phyloP scores from a whole-genome alignment of 1,284 basidiomycete genomes.

The Melanopsichium pennsylvanicum region DNA sequence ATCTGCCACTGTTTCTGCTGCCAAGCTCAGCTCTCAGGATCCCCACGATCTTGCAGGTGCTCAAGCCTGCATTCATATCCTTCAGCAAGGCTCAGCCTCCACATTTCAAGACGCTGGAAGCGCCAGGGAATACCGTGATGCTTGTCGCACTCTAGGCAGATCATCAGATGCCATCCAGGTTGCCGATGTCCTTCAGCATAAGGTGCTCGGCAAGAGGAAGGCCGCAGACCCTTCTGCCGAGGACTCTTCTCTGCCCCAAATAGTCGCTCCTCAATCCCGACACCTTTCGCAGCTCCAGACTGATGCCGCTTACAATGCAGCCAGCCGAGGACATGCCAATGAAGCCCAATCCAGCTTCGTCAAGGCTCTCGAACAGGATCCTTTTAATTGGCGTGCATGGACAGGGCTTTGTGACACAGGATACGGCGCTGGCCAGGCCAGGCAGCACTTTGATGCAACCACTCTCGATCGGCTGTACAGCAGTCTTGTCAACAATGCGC shows the following conservation, averaged over 20 bases:
- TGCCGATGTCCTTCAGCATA: slow-evolving; percentile 14
- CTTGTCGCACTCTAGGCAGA: slow-evolving; percentile 49
- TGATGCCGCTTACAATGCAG: slow-evolving; percentile 44
- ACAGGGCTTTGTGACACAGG: slow-evolving; percentile 55
- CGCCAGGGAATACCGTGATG: slow-evolving; percentile 56
- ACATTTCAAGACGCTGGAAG: slow-evolving; percentile 51
- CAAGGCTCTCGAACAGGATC: slow-evolving; percentile 44
- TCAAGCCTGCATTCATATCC: slow-evolving; percentile 54
- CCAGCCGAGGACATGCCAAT: slow-evolving; percentile 30
- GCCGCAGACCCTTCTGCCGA: slow-evolving; percentile 4
- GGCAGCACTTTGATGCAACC: slow-evolving; percentile 7
- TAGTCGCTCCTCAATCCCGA: slow-evolving; percentile 10
- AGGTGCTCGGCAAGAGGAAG: slow-evolving; percentile 37
- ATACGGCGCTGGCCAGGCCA: slow-evolving; percentile 14
- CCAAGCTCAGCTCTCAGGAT: slow-evolving; percentile 34
- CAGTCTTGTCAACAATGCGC: slow-evolving; percentile 10
- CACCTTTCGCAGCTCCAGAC: slow-evolving; percentile 48
- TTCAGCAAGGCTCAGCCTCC: slow-evolving; percentile 50
- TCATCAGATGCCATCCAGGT: slow-evolving; percentile 52
- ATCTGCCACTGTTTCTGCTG: slow-evolving; percentile 19
- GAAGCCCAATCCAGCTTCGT: slow-evolving; percentile 44
- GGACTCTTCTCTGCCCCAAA: neutral
- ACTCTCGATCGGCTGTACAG: slow-evolving; percentile 25
- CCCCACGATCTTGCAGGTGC: slow-evolving; percentile 47
- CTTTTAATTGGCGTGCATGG: slow-evolving; percentile 60